Evolutionary conservation across 176 grass and related monocot genomes (phyloP), one percentile per base, ranked within the genome.

Genomic region (Cenchrus fungigraminus): DNA sequence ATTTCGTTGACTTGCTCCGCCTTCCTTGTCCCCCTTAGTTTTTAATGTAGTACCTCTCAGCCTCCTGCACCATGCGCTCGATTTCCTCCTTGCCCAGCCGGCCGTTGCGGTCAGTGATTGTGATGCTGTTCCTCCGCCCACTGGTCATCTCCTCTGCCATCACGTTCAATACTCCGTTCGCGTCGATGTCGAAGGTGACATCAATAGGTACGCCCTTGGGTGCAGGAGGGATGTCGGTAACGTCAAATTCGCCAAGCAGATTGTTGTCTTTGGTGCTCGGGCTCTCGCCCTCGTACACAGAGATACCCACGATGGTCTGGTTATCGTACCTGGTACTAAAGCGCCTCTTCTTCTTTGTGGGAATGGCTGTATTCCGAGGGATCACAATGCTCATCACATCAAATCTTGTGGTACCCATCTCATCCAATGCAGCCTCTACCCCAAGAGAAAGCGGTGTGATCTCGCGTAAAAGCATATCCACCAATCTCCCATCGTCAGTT

Each of bases 381-480:
- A 92, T 86, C 56, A 92, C 34, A 37, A 25, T 25, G 25, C 25
- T 25, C 25, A 25, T 25, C 25, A 25, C 25, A 25, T 25, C 25
- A 25, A 25, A 25, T 25, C 25, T 25, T 25, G 25, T 25, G 25
- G 25, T 25, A 25, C 25, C 25, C 25, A 25, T 25, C 25, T 25
- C 25, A 25, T 25, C 25, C 25, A 25, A 25, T 25, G 25, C 25
- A 25, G 25, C 25, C 25, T 25, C 74, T 4, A 92, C 6, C 19
- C 90, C 90, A 5, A 95, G 89, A 0, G 90, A 94, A 10, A 94
- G 88, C 2, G 92, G 87, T 2, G 90, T 94, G 20, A 94, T 25
- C 25, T 25, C 25, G 25, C 89, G 20, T 91, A 87, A 5, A 85
- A 94, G 81, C 49, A 91, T 71, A 94, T 28, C 49, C 25, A 25